phyloP scores from a whole-genome alignment of 2,329 filamentous ascomycete genomes.

The Fusarium circinatum region DNA sequence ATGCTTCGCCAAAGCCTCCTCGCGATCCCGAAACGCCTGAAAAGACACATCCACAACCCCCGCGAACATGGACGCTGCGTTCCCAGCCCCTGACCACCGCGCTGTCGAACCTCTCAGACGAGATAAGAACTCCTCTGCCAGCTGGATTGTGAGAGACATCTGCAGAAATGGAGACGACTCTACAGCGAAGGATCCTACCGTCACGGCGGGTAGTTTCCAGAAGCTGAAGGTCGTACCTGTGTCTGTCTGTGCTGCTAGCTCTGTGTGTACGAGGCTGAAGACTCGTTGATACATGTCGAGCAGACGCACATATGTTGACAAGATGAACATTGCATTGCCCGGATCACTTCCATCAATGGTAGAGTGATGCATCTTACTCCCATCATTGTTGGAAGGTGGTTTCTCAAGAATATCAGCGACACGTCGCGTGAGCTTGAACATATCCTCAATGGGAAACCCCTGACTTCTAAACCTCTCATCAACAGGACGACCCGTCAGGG shows the following conservation, averaged over 20 bases:
- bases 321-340: slow-evolving; percentile 51
- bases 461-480: slow-evolving; percentile 38
- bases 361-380: slow-evolving; percentile 9
- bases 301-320: slow-evolving; percentile 53
- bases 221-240: slow-evolving; percentile 46
- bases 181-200: slow-evolving; percentile 54
- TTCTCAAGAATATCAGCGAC: slow-evolving; percentile 51
- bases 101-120: slow-evolving; percentile 49
- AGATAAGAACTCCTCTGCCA: slow-evolving; percentile 54
- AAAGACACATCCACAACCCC: slow-evolving; percentile 48
- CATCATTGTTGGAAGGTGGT: slow-evolving; percentile 22
- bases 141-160: slow-evolving; percentile 55
- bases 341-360: slow-evolving; percentile 48
- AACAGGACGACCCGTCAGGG: slow-evolving; percentile 26
- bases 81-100: slow-evolving; percentile 41
- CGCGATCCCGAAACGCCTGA: slow-evolving; percentile 47
- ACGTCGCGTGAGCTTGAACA: slow-evolving; percentile 53
- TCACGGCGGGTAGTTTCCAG: slow-evolving; percentile 55
- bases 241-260: slow-evolving; percentile 45
- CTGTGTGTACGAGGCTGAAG: slow-evolving; percentile 50
- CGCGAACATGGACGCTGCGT: slow-evolving; percentile 46
- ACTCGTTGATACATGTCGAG: slow-evolving; percentile 55
- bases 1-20: slow-evolving; percentile 49
- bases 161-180: slow-evolving; percentile 54
- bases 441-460: slow-evolving; percentile 54